Evolutionary conservation across 257 asterid genomes (phyloP), one percentile per base, ranked within the genome.

Genomic region (Petunia axillaris): DNA sequence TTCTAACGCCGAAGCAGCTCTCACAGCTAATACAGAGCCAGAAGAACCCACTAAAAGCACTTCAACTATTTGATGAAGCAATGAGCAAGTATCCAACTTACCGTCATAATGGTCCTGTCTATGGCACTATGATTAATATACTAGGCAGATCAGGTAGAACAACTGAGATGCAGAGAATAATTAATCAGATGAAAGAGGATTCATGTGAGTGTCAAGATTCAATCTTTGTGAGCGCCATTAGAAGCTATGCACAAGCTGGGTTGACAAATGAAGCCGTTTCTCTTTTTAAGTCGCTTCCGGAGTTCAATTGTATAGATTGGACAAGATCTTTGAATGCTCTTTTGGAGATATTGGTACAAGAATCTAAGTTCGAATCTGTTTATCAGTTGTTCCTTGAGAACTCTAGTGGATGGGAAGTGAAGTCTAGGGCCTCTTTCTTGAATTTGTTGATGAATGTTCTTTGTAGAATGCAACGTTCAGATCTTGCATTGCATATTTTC

Each of bases 11-110:
- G 50, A 87, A 93, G 38, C 88, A 87, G 48, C 98, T 93, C 85
- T 90, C 96, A 0, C 94, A 88, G 89, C 78, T 95, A 35, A 84
- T 92, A 80, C 84, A 83, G 57, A 80, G 84, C 73, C 97, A 95
- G 91, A 93, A 91, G 86, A 93, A 88, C 85, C 98, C 98, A 11
- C 77, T 86, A 53, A 95, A 88, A 85, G 97, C 98, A 46, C 89
- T 95, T 84, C 89, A 89, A 83, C 77, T 91, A 76, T 95, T 93
- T 83, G 84, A 86, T 4, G 90, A 91, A 84, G 98, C 92, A 36
- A 92, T 89, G 85, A 55, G 52, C 50, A 86, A 89, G 67, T 92
- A 88, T 83, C 95, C 97, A 4, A 87, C 80, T 80, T 95, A 95
- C 82, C 89, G 78, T 82, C 98, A 91, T 84, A 93, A 92, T 67